Evolutionary conservation across 345 rosid genomes (phyloP).

Genomic region (Firmiana major): DNA sequence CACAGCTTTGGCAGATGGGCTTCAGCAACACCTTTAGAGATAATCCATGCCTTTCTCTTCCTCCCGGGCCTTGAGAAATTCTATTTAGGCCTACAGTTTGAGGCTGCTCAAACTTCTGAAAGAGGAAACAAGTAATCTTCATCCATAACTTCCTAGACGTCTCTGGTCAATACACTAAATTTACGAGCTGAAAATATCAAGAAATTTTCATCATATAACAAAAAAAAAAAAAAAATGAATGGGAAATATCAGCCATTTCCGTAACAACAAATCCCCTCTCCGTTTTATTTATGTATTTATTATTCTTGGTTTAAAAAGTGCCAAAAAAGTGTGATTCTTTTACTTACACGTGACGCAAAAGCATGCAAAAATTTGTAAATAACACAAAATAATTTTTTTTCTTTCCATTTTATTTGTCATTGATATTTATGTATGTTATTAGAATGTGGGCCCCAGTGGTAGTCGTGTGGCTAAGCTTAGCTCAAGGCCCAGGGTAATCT

Average conservation of each 20-base stretch:
- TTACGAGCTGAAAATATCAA: neutral
- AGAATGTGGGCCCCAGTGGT: neutral
- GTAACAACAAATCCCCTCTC: neutral
- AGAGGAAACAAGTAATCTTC: too few relatives aligned
- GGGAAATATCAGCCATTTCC: neutral
- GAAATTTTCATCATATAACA: neutral
- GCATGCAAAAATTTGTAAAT: neutral
- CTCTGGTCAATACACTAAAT: neutral
- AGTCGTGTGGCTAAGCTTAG: constrained; percentile 7
- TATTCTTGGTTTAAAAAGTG: neutral
- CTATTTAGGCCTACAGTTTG: too few relatives aligned
- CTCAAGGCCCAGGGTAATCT: neutral
- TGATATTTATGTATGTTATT: neutral
- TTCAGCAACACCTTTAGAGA: too few relatives aligned
- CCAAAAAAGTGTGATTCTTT: neutral
- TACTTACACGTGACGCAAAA: neutral
- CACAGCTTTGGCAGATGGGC: too few relatives aligned
- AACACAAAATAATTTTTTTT: neutral
- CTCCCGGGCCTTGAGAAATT: too few relatives aligned
- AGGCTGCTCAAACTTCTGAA: too few relatives aligned
- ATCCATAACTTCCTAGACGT: neutral
- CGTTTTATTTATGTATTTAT: neutral
- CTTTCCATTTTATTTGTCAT: neutral
- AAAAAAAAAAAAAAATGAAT: neutral
- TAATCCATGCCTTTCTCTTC: too few relatives aligned